A percentile compares a stretch with the other conserved stretches of the same genome.
Conservation (phyloP, 1,284 basidiomycete genomes). For the Marasmius sp. region DNA sequence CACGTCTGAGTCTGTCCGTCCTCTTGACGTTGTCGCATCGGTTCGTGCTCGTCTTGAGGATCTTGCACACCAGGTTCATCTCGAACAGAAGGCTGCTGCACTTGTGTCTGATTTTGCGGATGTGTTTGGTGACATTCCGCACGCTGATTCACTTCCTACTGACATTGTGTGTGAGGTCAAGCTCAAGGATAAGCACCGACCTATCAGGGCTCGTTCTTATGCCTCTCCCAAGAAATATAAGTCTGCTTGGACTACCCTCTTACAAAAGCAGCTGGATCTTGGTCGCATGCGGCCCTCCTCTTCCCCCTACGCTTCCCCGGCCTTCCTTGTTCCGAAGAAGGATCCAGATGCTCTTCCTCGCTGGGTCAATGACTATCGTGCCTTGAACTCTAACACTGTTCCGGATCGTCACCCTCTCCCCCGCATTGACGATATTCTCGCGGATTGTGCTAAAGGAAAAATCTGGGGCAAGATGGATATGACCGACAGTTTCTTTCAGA, state of each 20-base stretch:
- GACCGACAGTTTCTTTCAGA: constrained; percentile 9
- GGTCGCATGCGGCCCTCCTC: constrained; percentile 25
- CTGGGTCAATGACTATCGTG: constrained; percentile 35
- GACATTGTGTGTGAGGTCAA: constrained; percentile 24
- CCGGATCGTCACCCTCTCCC: constrained; percentile 25
- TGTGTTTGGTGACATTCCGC: constrained; percentile 11
- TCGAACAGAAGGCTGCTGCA: neutral
- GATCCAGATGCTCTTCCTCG: constrained; percentile 19
- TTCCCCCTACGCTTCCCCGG: constrained; percentile 24
- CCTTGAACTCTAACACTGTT: constrained; percentile 23
- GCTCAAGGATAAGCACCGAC: constrained; percentile 23
- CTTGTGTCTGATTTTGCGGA: neutral
- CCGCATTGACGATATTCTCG: constrained; percentile 27
- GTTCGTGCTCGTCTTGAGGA: constrained; percentile 13
- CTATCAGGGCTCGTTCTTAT: constrained; percentile 19
- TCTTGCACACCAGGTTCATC: constrained; percentile 6
- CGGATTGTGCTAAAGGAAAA: constrained; percentile 25
- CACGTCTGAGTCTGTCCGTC: neutral
- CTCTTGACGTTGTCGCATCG: constrained; percentile 8
- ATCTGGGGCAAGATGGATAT: constrained; percentile 19
- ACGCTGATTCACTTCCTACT: constrained; percentile 19
- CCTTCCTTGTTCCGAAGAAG: constrained; percentile 32
- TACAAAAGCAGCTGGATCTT: constrained; percentile 24
- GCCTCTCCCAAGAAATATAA: constrained; percentile 24
- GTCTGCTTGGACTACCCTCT: constrained; percentile 22